Conservation (phyloP, 2,329 filamentous ascomycete species). For the Dendrostoma leiphaemia region DNA sequence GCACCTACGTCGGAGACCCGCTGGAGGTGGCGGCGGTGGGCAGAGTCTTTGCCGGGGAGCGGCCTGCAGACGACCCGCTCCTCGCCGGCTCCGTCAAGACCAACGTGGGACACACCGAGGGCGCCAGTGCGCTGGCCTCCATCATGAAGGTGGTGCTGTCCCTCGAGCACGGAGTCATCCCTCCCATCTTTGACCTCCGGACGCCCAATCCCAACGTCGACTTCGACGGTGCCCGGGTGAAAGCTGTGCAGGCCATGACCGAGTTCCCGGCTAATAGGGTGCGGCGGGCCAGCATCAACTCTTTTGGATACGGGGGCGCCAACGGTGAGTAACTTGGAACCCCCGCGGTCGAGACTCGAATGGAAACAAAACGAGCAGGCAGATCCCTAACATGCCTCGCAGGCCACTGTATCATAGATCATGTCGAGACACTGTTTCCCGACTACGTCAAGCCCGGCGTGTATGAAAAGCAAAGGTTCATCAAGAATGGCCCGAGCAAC, state of each 20-base stretch:
- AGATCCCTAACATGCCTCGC: too few relatives aligned
- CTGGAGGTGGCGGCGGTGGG: not conserved
- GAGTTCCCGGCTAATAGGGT: too few relatives aligned
- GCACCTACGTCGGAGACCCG: not conserved
- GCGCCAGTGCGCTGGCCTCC: conserved; percentile 19
- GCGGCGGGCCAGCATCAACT: too few relatives aligned
- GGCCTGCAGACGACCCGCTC: conserved; percentile 31
- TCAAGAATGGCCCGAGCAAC: too few relatives aligned
- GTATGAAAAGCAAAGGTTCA: too few relatives aligned
- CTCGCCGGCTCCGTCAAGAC: conserved; percentile 28
- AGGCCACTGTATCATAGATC: not conserved
- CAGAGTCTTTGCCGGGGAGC: conserved; percentile 28
- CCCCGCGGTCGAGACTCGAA: too few relatives aligned
- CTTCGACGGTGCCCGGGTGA: not conserved
- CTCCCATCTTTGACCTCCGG: conserved; percentile 10
- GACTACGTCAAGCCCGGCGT: too few relatives aligned
- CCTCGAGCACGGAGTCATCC: conserved; percentile 18
- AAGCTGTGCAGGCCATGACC: conserved; percentile 30
- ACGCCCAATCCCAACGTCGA: conserved; percentile 17
- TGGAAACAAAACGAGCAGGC: too few relatives aligned
- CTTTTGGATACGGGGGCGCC: conserved; percentile 35
- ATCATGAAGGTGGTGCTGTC: conserved; percentile 21
- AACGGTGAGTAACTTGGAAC: too few relatives aligned
- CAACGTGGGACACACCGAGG: conserved; percentile 23
- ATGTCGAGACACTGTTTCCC: too few relatives aligned